Percentiles rank a stretch among this genome's conserved stretches.
These are phyloP conservation scores for Pseudonectria foliicola DNA, from an alignment of 2,329 filamentous ascomycete species.

Conservation along the genomic window DNA sequence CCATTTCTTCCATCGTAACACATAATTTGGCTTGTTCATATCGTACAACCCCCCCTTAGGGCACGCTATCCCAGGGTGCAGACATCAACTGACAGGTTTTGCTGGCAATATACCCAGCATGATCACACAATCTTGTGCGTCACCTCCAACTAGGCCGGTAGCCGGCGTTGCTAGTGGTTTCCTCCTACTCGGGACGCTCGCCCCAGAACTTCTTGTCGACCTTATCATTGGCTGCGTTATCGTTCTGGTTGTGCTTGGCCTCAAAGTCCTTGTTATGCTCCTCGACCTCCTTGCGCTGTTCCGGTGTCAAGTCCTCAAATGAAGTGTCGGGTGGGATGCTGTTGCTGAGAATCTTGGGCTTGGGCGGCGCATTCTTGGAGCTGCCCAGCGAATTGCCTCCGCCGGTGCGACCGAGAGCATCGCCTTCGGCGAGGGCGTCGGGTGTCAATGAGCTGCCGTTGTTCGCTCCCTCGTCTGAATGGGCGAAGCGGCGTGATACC, in stretches of 20 bases:
- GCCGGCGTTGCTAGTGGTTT: conserved; percentile 1
- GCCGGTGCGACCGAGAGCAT: conserved; percentile 31
- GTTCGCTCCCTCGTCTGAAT: conserved; percentile 1
- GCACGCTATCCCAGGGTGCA: too few species aligned
- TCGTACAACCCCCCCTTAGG: too few species aligned
- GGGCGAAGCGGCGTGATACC: conserved; percentile 3
- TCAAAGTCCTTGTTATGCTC: conserved; percentile 53
- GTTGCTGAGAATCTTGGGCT: conserved; percentile 47
- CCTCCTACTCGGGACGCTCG: neutral
- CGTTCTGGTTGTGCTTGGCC: conserved; percentile 41
- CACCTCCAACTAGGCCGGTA: neutral
- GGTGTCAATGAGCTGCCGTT: conserved; percentile 4
- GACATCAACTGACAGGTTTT: too few species aligned
- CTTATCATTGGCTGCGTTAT: conserved; percentile 37
- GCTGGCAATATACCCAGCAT: too few species aligned
- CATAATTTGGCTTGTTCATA: too few species aligned
- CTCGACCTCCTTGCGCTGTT: conserved; percentile 50
- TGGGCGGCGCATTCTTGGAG: conserved; percentile 28
- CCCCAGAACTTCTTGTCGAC: conserved; percentile 51
- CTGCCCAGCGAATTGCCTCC: conserved; percentile 32
- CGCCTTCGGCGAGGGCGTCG: conserved; percentile 23
- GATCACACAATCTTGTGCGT: conserved; percentile 1
- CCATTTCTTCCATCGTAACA: too few species aligned
- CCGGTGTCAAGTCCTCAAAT: conserved; percentile 33
- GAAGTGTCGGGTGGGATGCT: conserved; percentile 30